Conservation (phyloP, 768 basidiomycete species). For the Mycena venus region DNA sequence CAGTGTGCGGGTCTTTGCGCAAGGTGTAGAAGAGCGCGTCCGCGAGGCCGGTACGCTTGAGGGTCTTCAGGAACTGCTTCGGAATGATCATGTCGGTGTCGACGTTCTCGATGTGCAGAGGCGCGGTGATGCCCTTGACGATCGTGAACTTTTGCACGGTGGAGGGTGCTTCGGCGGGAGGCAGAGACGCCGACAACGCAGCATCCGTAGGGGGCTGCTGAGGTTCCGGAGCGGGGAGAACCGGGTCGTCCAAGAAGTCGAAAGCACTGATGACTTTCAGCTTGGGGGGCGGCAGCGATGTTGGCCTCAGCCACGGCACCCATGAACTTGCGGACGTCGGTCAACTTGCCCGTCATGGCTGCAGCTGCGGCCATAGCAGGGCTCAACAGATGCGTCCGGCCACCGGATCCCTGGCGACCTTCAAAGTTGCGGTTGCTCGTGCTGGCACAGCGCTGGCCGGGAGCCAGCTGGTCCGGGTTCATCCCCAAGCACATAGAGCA, state of each 20-base stretch:
- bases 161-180: constrained; percentile 59
- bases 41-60: constrained; percentile 91
- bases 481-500: constrained; percentile 98
- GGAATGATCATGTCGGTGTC: constrained; percentile 97
- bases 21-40: constrained; percentile 87
- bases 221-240: constrained; percentile 67
- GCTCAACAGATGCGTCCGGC: constrained; percentile 89
- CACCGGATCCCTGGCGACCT: constrained; percentile 89
- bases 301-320: constrained; percentile 59
- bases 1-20: constrained; percentile 82
- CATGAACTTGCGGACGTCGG: constrained; percentile 86
- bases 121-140: constrained; percentile 82
- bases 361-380: constrained; percentile 96
- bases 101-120: constrained; percentile 86
- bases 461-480: constrained; percentile 92
- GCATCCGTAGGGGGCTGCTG: constrained; percentile 49
- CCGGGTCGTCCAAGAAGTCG: constrained; percentile 84
- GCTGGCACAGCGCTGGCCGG: constrained; percentile 89
- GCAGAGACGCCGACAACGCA: constrained; percentile 49
- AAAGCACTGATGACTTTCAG: constrained; percentile 79
- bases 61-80: constrained; percentile 93
- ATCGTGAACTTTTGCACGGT: constrained; percentile 74
- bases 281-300: constrained; percentile 59
- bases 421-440: constrained; percentile 96
- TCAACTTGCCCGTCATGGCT: constrained; percentile 86